Base-by-base conservation (phyloP, 164 flowering plant genomes). In the Amborella trichopoda region DNA sequence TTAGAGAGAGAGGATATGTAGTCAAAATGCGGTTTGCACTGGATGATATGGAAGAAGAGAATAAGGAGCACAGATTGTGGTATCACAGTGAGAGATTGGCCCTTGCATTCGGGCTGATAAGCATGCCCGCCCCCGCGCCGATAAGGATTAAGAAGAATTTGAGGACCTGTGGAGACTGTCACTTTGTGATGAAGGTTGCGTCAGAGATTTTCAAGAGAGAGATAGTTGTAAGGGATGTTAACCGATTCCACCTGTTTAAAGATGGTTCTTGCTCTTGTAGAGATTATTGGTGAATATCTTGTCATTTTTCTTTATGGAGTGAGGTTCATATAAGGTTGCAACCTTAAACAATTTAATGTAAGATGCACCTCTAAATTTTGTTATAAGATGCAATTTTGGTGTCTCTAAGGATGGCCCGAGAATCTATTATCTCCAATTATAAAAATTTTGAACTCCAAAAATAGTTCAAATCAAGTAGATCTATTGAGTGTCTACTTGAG, bases 21-120 rank as follows among this genome's bases (percentile, higher is more conserved):
- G 68, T 59, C 23, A 54, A 69, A 52, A 64, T 55, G 21, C 62
- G 66, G 23, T 71, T 70, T 50, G 86, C 80, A 24, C 58, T 70
- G 46, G 82, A 78, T 65, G 68, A 72, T 43, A 73, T 82, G 47
- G 81, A 74, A 19, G 77, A 68, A 26, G 47, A 56, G 43, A 47
- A 22, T 25, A 83, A 86, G 60, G 57, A 65, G 27, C 23, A 22
- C 27, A 16, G 32, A 10, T 23, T 36, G 43, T 27, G 28, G 43
- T n/a, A 49, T 34, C 52, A 49, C 22, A 24, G 40, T 24, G 26
- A 24, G 42, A 49, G 25, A 22, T 34, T 49, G 14, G 30, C 41
- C 4, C 27, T 49, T 33, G 42, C 17, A 21, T 49, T 34, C 19
- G 22, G 52, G 24, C 40, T 49, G 24, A 22, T 36, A 21, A 34